Conservation (phyloP, 768 basidiomycete genomes). For the Amanita thiersii region DNA sequence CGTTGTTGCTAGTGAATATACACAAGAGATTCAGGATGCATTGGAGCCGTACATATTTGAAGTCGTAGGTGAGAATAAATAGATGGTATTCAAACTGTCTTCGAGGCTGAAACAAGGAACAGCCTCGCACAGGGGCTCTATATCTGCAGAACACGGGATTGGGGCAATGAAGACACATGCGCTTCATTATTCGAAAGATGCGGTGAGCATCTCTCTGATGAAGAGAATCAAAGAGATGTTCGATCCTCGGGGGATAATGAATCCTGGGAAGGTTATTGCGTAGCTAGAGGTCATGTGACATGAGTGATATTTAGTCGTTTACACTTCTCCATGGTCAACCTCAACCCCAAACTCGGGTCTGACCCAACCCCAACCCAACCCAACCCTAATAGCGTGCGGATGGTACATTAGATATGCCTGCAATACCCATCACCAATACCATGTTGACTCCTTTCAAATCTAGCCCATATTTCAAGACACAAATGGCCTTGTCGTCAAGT, state of each 20-base stretch:
- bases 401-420: slow-evolving; percentile 12
- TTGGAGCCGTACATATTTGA: slow-evolving; percentile 96
- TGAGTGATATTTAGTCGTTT: too few relatives aligned
- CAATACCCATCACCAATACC: neutral
- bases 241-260: slow-evolving; percentile 90
- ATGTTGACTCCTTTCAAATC: neutral
- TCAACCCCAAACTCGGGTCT: slow-evolving; percentile 48
- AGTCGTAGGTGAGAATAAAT: slow-evolving; percentile 58
- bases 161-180: slow-evolving; percentile 94
- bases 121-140: slow-evolving; percentile 80
- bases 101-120: slow-evolving; percentile 4
- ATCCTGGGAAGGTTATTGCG: slow-evolving; percentile 77
- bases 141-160: slow-evolving; percentile 96
- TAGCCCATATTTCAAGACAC: slow-evolving; percentile 70
- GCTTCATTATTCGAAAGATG: slow-evolving; percentile 78
- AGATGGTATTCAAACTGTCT: slow-evolving; percentile 1
- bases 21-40: slow-evolving; percentile 74
- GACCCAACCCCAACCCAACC: slow-evolving; percentile 10
- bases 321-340: slow-evolving; percentile 23
- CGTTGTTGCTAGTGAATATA: slow-evolving; percentile 74
- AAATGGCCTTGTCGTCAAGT: slow-evolving; percentile 65
- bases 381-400: slow-evolving; percentile 1
- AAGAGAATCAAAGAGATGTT: slow-evolving; percentile 81
- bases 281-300: slow-evolving; percentile 16
- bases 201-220: slow-evolving; percentile 82